Evolutionary conservation across 805 yeast species (phyloP), one percentile per base, ranked within the genome.

Genomic region (Saturnispora dispora): DNA sequence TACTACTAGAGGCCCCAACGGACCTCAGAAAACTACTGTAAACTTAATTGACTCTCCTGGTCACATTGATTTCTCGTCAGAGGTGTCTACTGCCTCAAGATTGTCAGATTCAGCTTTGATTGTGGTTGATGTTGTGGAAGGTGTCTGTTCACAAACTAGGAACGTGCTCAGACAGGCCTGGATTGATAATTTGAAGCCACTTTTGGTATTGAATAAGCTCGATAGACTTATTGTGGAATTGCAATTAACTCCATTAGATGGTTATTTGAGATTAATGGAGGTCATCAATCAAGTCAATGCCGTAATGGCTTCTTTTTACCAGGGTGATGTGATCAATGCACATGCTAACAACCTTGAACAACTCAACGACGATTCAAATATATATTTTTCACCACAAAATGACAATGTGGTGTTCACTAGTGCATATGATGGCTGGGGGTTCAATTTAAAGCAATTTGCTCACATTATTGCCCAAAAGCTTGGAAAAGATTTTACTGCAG

Each of bases 381-480:
- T 90, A 25, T 90, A 90, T 63, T 91, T 91, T 56, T 76, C 87
- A 17, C 99, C 99, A 0, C 86, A 84, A 47, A 77, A 79, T 57
- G 88, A 88, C 63, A 91, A 91, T 62, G 96, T 91, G 5, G 79
- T 91, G 0, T 91, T 91, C 71, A 91, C 96, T 0, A 75, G 80
- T 28, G 99, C 99, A 1, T 74, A 85, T 18, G 99, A 93, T 68
- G 98, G 98, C 11, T 93, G 99, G 98, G 99, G 98, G 1, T 93
- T 93, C 66, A 85, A 88, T 42, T 74, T 93, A 47, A 80, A 87
- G 48, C 96, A 93, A 57, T 86, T 93, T 48, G 86, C 96, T 7
- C 82, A 85, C 52, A 81, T 93, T 33, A 88, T 88, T 64, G 93
- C 85, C 68, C 44, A 43, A 17, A 49, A 49, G 32, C 28, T 44